Conservation (phyloP, 352 stramenopile genomes). For the Pythium plurisporium region DNA sequence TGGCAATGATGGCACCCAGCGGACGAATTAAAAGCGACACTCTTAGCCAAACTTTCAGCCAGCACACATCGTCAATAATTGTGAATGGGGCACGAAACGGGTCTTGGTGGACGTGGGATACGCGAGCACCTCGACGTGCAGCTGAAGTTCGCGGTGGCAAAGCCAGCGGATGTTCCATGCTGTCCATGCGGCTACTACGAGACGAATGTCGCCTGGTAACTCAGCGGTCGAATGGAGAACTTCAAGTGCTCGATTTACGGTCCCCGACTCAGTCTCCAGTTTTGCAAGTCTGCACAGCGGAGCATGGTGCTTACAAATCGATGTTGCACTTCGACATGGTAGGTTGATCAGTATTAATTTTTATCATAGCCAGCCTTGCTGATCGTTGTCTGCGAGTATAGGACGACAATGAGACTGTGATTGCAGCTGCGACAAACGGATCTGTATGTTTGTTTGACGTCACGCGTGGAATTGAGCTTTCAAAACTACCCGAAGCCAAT, state of each 20-base stretch:
- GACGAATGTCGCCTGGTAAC: slow-evolving; percentile 36
- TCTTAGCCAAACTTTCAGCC: slow-evolving; percentile 11
- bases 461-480: background rate
- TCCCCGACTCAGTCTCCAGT: background rate
- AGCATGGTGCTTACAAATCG: background rate
- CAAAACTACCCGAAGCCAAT: background rate
- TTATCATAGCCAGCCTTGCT: no score
- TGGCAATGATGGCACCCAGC: background rate
- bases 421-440: background rate
- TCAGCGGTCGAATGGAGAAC: slow-evolving; percentile 41
- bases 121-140: slow-evolving; percentile 3
- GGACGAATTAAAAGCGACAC: slow-evolving; percentile 11
- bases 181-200: slow-evolving; percentile 22
- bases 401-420: slow-evolving; percentile 11
- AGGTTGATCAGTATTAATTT: no score
- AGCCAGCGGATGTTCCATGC: background rate
- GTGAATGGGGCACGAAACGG: slow-evolving; percentile 14
- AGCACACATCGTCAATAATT: background rate
- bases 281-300: background rate
- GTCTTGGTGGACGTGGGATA: slow-evolving; percentile 19
- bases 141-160: background rate
- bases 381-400: background rate
- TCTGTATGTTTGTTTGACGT: background rate
- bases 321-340: slow-evolving; percentile 20
- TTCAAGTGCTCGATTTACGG: slow-evolving; percentile 45